Evolutionary conservation across 805 yeast genomes (phyloP), one percentile per base, ranked within the genome.

Genomic region (Wickerhamiella spandovensis): DNA sequence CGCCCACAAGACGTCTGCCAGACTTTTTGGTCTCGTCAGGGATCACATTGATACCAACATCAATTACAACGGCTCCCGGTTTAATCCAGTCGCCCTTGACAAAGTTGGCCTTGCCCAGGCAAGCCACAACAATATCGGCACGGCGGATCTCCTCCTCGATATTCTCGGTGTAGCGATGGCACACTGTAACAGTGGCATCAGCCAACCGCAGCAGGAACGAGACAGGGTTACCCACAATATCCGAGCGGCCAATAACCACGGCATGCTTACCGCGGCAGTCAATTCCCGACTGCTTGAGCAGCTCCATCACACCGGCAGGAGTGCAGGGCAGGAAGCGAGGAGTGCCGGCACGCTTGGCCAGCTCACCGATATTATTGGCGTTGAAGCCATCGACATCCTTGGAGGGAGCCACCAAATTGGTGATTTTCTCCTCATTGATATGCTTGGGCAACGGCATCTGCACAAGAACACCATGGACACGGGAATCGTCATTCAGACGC

Each of bases 341-440:
- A 23, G 71, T 64, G 23, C 97, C 96, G 46, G 86, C 85, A 56
- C 85, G 79, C 69, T 88, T 88, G 61, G 89, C 80, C 53, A 90
- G 75, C 64, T 92, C 97, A 54, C 97, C 97, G 53, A 86, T 80
- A 67, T 90, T 92, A 61, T 72, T 73, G 53, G 90, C 80, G 48
- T 87, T 90, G 63, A 90, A 90, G 2, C 97, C 98, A 66, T 90
- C 98, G 47, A 92, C 96, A 63, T 90, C 98, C 69, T 90, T 90
- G 48, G 75, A 79, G 20, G 84, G 77, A n/a, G 73, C 66, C 20
- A 90, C 96, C 1, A 88, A 74, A 60, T 82, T 79, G 46, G 97
- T 88, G 56, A 90, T 73, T 51, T 69, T 65, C 47, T 83, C 78
- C 70, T 90, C 97, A 63, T 86, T 77, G 52, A 90, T 71, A 61